Conservation (phyloP, 345 rosid species). For the Boechera stricta region DNA sequence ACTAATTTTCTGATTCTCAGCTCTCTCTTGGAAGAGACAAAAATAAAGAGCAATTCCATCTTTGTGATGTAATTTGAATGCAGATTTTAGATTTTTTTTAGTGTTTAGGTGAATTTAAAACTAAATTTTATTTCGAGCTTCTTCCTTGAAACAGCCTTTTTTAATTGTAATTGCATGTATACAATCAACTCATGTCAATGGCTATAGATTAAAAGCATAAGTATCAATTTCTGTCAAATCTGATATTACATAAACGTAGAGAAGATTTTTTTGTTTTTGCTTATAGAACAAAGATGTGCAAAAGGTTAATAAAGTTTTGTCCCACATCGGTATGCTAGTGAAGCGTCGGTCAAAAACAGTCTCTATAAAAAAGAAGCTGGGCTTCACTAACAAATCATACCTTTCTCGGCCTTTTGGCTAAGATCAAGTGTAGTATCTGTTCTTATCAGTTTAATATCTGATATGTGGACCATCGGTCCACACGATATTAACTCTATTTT, state of each 20-base stretch:
- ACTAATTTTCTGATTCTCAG: slow-evolving; percentile 24
- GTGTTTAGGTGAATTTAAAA: not conserved
- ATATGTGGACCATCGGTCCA: slow-evolving; percentile 46
- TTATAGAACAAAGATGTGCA: too few relatives aligned
- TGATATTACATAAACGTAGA: not conserved
- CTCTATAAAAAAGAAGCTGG: not conserved
- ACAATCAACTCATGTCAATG: not conserved
- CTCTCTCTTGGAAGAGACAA: slow-evolving; percentile 18
- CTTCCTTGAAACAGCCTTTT: not conserved
- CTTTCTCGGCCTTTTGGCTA: slow-evolving; percentile 65
- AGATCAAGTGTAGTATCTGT: slow-evolving; percentile 73
- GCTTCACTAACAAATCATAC: rapidly evolving
- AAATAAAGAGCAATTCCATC: slow-evolving; percentile 32
- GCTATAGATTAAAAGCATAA: not conserved
- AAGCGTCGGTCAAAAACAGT: not conserved
- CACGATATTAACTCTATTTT: slow-evolving; percentile 26
- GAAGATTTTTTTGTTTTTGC: not conserved
- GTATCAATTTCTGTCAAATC: not conserved
- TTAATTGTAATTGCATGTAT: not conserved
- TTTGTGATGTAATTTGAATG: slow-evolving; percentile 26
- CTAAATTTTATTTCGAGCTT: not conserved
- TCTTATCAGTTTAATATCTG: slow-evolving; percentile 71
- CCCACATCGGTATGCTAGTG: slow-evolving; percentile 10
- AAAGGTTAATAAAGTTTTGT: not conserved
- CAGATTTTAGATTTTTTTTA: slow-evolving; percentile 19